Evolutionary conservation across 805 yeast species (phyloP).

Genomic region (Schwanniomyces pseudopolymorphus): DNA sequence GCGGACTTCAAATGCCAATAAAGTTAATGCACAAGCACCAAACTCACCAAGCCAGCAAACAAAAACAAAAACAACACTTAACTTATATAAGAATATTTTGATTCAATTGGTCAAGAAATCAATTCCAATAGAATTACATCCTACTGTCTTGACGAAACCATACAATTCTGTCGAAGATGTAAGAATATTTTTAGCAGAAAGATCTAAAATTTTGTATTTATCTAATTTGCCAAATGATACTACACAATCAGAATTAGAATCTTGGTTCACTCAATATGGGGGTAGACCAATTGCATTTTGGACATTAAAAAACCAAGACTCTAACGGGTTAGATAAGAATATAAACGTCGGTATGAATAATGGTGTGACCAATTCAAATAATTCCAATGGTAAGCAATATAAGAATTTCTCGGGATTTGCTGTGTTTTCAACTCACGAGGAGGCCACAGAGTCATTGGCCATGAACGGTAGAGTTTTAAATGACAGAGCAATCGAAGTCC

Average conservation of each 20-base stretch:
- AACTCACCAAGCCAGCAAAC: conserved; percentile 19
- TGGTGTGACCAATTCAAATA: conserved; percentile 1
- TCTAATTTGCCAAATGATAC: conserved; percentile 83
- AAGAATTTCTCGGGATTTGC: conserved; percentile 70
- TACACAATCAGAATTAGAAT: conserved; percentile 85
- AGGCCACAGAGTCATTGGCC: conserved; percentile 73
- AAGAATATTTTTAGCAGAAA: conserved; percentile 62
- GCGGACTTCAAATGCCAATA: not conserved
- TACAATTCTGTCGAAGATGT: conserved; percentile 77
- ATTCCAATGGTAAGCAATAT: conserved; percentile 36
- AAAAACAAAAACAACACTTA: conserved; percentile 48
- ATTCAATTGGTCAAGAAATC: conserved; percentile 47
- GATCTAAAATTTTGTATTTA: conserved; percentile 75
- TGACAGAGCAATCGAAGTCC: conserved; percentile 78
- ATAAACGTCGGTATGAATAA: not conserved
- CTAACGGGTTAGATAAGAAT: conserved; percentile 9
- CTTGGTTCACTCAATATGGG: conserved; percentile 88
- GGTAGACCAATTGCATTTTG: conserved; percentile 87
- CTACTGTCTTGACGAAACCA: conserved; percentile 65
- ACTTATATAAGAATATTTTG: conserved; percentile 44
- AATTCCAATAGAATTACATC: conserved; percentile 50
- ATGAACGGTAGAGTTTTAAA: conserved; percentile 77
- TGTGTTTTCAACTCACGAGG: conserved; percentile 80
- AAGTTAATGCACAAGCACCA: not conserved
- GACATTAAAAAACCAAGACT: conserved; percentile 66